Base-by-base conservation (phyloP, 805 yeast genomes). In the Cyberlindnera subsufficiens region DNA sequence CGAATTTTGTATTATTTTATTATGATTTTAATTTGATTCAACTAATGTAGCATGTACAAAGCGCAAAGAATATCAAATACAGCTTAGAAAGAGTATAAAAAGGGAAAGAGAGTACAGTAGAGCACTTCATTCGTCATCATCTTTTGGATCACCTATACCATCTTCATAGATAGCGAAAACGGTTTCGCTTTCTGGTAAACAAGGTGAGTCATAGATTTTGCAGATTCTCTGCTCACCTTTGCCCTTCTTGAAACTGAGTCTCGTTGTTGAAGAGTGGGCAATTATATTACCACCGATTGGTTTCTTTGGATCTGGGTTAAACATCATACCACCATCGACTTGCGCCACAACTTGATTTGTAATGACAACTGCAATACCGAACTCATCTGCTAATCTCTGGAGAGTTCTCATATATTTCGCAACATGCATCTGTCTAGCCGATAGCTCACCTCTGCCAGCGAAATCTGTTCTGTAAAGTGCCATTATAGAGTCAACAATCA, bases 201-300 rank as follows among this genome's bases (percentile, higher is more conserved):
- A 90, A 3, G 99, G 99, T 47, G 96, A 87, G 62, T 93, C 99
- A 54, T 87, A 89, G 37, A 93, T 86, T 64, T 88, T 89, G 68
- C 98, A 93, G 20, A 87, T 81, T 71, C 99, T 82, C 58, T 86
- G 90, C 53, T 88, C 95, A 15, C 85, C 97, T 56, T 82, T 79
- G 41, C 96, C 96, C 67, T 93, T 93, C 59, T 83, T 85, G 63
- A 93, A 81, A 42, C 86, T 84, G 45, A 93, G 73, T 57, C 99
- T 77, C 3, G 99, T 93, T 6, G 98, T 91, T 3, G 97, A 89
- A 16, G 96, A 82, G 63, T 93, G 99, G 1, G 98, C 99, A 62
- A 93, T 83, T 54, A 93, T 93, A 59, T 93, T 91, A 55, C 99
- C 99, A 48, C 99, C 99, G 53, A 93, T 91, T 15, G 99, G 99